Evolutionary conservation across 768 basidiomycete genomes (phyloP), one percentile per base, ranked within the genome.

Genomic region (Suillus spraguei): DNA sequence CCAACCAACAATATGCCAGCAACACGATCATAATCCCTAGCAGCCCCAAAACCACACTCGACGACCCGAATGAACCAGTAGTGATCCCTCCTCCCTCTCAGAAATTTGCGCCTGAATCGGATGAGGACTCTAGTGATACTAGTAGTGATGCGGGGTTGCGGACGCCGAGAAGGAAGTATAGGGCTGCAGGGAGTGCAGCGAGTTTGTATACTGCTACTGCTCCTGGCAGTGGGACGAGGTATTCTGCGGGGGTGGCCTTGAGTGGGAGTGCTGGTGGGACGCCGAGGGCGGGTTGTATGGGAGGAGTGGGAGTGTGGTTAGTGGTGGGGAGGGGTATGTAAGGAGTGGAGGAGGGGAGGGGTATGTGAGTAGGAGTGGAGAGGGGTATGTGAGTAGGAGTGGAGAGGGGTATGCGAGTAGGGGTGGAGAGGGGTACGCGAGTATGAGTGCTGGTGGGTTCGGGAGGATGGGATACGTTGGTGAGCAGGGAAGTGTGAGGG

Each of bases 81-180:
- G 72, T 76, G 0, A 74, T 76, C 5, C 76, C 74, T 3, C 71
- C 76, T 11, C 74, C 72, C 3, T 69, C 68, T 14, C 71, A 63
- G 33, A 60, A 65, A 22, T 61, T 55, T 11, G 67, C 49, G 4
- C 53, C 17, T 1, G 64, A 63, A 41, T 70, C 75, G 14, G 74
- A 74, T 24, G 71, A 69, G 0, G 73, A 71, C 10, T 75, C 73
- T 52, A 76, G 74, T 28, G 77, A 79, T 13, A 66, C 64, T 14
- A 52, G 50, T 20, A 52, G 50, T 5, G 76, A 79, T 61, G 74
- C 80, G 59, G 64, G 76, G 14, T n/a, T 13, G 20, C 17, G 20
- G 11, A 79, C 78, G 36, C 78, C 78, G 0, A 62, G 66, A 22
- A 28, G 64, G 58, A 68, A 72, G 24, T 74, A 70, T 44, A 62